Evolutionary conservation across 177 flowering plant genomes (phyloP).

Genomic region (Vitis hybrid): DNA sequence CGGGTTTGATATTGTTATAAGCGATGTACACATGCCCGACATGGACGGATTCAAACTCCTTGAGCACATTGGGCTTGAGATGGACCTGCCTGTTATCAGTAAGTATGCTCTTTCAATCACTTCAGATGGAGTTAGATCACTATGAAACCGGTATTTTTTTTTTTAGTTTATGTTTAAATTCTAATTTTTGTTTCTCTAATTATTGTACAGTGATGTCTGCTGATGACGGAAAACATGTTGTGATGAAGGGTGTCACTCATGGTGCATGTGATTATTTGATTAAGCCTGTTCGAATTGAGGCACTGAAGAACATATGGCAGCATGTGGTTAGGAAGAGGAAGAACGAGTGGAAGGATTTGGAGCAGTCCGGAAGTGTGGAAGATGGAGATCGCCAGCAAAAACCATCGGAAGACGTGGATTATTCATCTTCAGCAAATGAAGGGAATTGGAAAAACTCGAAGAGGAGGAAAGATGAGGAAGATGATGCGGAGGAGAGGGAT

Average conservation of each 20-base stretch:
- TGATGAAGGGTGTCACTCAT: conserved; percentile 66
- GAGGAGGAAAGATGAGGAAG: conserved; percentile 46
- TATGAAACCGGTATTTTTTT: not conserved
- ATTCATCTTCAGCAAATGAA: conserved; percentile 48
- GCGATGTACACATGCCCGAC: conserved; percentile 98
- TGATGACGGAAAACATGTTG: conserved; percentile 53
- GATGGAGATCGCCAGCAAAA: conserved; percentile 39
- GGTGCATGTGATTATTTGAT: conserved; percentile 69
- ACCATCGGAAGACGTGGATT: conserved; percentile 36
- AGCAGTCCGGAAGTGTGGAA: conserved; percentile 45
- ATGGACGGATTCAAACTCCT: conserved; percentile 97
- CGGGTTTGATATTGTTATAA: conserved; percentile 73
- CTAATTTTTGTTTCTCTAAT: not conserved
- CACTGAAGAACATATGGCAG: conserved; percentile 77
- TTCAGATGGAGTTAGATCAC: not conserved
- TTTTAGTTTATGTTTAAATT: not conserved
- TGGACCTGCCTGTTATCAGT: conserved; percentile 82
- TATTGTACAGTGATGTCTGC: conserved; percentile 63
- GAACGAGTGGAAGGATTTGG: conserved; percentile 42
- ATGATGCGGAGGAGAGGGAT: conserved; percentile 58
- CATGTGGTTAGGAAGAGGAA: conserved; percentile 73
- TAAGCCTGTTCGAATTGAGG: conserved; percentile 64
- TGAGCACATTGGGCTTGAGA: conserved; percentile 68
- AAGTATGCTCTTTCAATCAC: conserved; percentile 12
- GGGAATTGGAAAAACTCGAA: conserved; percentile 33